These are phyloP conservation scores for Vitis rupestris DNA, from an alignment of 164 flowering plant genomes.

Conservation along the genomic window DNA sequence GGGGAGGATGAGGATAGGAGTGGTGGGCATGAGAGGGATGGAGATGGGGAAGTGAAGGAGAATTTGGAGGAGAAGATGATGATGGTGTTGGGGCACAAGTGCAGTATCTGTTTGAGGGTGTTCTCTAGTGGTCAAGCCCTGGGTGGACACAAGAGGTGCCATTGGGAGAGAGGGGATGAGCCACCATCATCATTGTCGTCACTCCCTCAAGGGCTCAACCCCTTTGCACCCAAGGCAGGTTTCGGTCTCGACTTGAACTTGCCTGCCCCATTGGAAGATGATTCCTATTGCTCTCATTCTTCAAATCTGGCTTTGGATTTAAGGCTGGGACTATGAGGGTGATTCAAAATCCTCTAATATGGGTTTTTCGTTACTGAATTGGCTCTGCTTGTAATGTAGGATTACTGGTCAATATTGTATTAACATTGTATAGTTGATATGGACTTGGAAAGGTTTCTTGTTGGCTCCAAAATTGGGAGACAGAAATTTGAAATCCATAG, in stretches of 20 bases:
- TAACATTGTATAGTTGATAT: background rate
- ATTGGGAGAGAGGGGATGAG: slow-evolving; percentile 63
- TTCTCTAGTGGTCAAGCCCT: slow-evolving; percentile 84
- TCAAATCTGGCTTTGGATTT: slow-evolving; percentile 41
- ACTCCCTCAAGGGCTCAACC: slow-evolving; percentile 7
- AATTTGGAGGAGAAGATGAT: slow-evolving; percentile 12
- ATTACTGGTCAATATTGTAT: background rate
- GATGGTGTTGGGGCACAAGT: slow-evolving; percentile 46
- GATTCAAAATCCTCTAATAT: background rate
- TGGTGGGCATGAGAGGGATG: background rate
- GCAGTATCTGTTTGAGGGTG: slow-evolving; percentile 63
- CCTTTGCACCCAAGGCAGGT: background rate
- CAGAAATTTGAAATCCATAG: background rate
- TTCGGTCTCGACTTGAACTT: slow-evolving; percentile 49
- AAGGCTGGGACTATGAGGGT: slow-evolving; percentile 46
- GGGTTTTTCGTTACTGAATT: background rate
- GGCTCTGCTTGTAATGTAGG: background rate
- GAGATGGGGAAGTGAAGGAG: slow-evolving; percentile 8
- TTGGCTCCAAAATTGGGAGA: slow-evolving; percentile 7
- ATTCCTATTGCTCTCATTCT: slow-evolving; percentile 26
- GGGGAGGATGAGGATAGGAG: slow-evolving; percentile 15
- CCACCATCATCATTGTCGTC: slow-evolving; percentile 1
- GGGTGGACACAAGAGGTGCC: slow-evolving; percentile 89
- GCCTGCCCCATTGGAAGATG: slow-evolving; percentile 43
- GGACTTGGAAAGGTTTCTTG: background rate